Conservation (phyloP, 73 alveolate genomes). For the Tetrahymena thermophila region DNA sequence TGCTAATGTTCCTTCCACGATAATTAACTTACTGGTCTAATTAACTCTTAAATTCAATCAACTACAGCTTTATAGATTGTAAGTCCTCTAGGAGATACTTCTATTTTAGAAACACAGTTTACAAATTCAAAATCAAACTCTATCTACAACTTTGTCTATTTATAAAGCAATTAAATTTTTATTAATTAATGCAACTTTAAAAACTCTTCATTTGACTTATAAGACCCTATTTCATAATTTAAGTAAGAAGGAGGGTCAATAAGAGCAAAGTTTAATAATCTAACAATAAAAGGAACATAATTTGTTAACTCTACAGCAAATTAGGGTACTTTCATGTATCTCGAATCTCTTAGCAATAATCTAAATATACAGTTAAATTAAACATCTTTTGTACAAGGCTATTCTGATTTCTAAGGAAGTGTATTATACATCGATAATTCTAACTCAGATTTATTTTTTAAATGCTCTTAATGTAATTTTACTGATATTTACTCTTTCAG, state of each 20-base stretch:
- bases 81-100: not conserved
- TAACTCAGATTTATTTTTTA: not conserved
- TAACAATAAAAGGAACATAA: not conserved
- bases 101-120: not conserved
- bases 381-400: not conserved
- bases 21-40: not conserved
- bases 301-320: not conserved
- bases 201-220: not conserved
- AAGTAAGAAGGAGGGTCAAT: not conserved
- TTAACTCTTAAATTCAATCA: not conserved
- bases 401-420: not conserved
- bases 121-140: not conserved
- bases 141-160: not conserved
- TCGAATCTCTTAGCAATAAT: not conserved
- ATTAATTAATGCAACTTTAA: too few relatives aligned
- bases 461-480: not conserved
- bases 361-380: not conserved
- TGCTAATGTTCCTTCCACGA: not conserved
- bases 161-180: too few relatives aligned
- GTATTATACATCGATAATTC: not conserved
- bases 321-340: not conserved
- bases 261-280: not conserved
- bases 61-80: not conserved
- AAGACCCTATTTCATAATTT: not conserved
- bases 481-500: not conserved